Conservation (phyloP, 495 filamentous ascomycete species). For the Penicillium soppii region DNA sequence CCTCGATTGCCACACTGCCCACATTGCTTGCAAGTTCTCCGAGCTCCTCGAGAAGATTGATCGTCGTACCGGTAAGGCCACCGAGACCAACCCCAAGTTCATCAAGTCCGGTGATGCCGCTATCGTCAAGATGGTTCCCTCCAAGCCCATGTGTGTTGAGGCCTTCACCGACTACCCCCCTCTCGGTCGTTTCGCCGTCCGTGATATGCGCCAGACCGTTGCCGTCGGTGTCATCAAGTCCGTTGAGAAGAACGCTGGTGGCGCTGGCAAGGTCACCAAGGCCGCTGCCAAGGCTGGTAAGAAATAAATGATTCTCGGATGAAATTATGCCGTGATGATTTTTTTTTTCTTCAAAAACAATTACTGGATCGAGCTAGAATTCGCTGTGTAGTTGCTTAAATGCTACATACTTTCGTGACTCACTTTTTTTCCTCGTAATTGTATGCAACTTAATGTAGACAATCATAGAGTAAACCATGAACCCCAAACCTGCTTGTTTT, state of each 20-base stretch:
- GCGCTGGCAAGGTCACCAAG: slow-evolving; percentile 75
- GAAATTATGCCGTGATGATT: slow-evolving; percentile 35
- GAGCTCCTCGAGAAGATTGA: slow-evolving; percentile 99
- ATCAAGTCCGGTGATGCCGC: slow-evolving; percentile 99
- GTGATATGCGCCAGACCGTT: slow-evolving; percentile 87
- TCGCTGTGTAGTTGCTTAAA: slow-evolving; percentile 24
- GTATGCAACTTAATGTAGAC: too few relatives aligned
- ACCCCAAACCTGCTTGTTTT: too few relatives aligned
- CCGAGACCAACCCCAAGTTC: slow-evolving; percentile 91
- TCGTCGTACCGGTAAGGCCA: slow-evolving; percentile 98
- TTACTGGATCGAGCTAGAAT: slow-evolving; percentile 33
- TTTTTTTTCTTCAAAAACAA: slow-evolving; percentile 30
- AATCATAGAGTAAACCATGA: background rate
- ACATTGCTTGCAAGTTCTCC: slow-evolving; percentile 99
- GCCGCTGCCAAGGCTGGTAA: slow-evolving; percentile 66
- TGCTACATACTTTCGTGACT: slow-evolving; percentile 26
- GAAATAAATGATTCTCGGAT: slow-evolving; percentile 55
- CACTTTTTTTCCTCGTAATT: slow-evolving; percentile 3
- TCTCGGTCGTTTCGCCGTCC: slow-evolving; percentile 97
- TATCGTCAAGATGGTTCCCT: slow-evolving; percentile 99
- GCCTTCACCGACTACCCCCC: slow-evolving; percentile 99
- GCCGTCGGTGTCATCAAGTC: slow-evolving; percentile 96
- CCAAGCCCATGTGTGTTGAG: slow-evolving; percentile 99
- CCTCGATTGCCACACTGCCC: slow-evolving; percentile 98
- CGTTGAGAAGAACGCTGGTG: slow-evolving; percentile 71